phyloP scores from a whole-genome alignment of 2,329 filamentous ascomycete species.

The Aspergillus luchuensis region DNA sequence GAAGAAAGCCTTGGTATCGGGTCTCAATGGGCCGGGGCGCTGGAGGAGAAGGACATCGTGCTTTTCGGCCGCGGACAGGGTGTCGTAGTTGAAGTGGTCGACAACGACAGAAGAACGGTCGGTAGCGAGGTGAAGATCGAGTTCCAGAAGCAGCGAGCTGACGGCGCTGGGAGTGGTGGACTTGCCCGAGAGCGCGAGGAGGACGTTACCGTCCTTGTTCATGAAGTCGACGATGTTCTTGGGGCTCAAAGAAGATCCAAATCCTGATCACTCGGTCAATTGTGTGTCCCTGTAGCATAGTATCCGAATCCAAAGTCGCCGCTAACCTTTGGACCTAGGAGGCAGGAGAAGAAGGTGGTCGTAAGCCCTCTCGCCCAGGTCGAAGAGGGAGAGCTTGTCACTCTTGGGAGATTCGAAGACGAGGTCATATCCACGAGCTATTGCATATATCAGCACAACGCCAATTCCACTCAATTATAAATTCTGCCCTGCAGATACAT shows the following conservation, averaged over 20 bases:
- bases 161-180: constrained; percentile 71
- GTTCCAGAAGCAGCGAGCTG: constrained; percentile 76
- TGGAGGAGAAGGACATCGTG: constrained; percentile 87
- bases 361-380: constrained; percentile 82
- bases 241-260: constrained; percentile 85
- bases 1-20: constrained; percentile 78
- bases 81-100: constrained; percentile 95
- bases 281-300: constrained; percentile 9
- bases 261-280: constrained; percentile 57
- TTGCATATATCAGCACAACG: constrained; percentile 16
- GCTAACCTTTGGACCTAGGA: constrained; percentile 79
- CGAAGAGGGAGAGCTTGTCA: constrained; percentile 74
- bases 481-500: too few species aligned
- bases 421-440: constrained; percentile 81
- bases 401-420: constrained; percentile 82
- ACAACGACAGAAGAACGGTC: constrained; percentile 85
- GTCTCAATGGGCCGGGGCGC: constrained; percentile 64
- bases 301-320: neutral
- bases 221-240: constrained; percentile 86
- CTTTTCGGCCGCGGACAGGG: constrained; percentile 70
- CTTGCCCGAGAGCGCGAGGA: constrained; percentile 77
- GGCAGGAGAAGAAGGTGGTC: constrained; percentile 91
- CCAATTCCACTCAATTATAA: neutral
- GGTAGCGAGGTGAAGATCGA: constrained; percentile 83
- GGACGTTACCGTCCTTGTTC: constrained; percentile 87